A percentile compares a stretch with the other conserved stretches of the same genome.
phyloP scores from a whole-genome alignment of 768 basidiomycete species.

The Mycena indigotica region DNA sequence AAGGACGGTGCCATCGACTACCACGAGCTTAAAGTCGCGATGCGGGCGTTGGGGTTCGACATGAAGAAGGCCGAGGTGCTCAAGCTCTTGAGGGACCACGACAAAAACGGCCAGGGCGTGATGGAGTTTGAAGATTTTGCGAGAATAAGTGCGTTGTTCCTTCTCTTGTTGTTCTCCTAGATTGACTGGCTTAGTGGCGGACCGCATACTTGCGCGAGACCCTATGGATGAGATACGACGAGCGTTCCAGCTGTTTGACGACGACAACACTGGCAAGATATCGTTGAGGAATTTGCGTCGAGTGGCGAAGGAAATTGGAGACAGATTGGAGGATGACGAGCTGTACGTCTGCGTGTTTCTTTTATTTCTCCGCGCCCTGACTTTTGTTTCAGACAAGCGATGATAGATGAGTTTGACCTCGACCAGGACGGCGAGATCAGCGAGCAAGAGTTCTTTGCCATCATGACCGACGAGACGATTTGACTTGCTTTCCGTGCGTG shows the following conservation, averaged over 20 bases:
- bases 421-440: constrained; percentile 98
- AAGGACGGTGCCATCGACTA: constrained; percentile 96
- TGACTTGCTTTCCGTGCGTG: neutral
- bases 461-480: constrained; percentile 79
- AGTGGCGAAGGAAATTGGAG: constrained; percentile 72
- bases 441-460: constrained; percentile 93
- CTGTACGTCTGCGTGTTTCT: constrained; percentile 60
- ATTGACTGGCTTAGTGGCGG: constrained; percentile 72
- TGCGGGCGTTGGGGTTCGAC: constrained; percentile 97
- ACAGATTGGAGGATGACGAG: constrained; percentile 93
- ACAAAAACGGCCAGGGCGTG: constrained; percentile 76
- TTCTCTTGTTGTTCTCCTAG: constrained; percentile 15
- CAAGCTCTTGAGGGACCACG: constrained; percentile 89
- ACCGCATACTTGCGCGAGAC: constrained; percentile 89
- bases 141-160: constrained; percentile 75
- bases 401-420: constrained; percentile 99
- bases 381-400: constrained; percentile 75
- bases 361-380: constrained; percentile 3
- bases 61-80: constrained; percentile 98
- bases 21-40: constrained; percentile 98
- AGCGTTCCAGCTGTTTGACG: constrained; percentile 96
- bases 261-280: neutral
- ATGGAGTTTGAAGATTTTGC: constrained; percentile 95
- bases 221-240: constrained; percentile 95
- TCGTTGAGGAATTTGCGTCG: neutral